Percentiles rank a stretch among this genome's conserved stretches.
phyloP scores from a whole-genome alignment of 768 basidiomycete species.

The Xerocomellus intermedius region DNA sequence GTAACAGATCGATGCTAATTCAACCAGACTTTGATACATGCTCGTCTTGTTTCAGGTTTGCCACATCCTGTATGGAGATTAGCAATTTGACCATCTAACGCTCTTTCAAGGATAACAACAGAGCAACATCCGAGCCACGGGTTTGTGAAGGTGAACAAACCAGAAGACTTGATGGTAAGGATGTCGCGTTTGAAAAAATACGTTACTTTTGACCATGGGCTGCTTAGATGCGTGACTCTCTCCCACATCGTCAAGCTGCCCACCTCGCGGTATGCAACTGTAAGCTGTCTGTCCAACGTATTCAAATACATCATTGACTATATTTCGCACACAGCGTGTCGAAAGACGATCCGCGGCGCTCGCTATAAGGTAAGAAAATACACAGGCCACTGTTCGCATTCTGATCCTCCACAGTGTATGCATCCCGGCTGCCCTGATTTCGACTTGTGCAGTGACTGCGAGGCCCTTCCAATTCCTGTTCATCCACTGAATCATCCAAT shows the following conservation, averaged over 20 bases:
- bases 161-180: conserved; percentile 58
- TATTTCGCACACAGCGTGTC: conserved; percentile 38
- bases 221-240: conserved; percentile 31
- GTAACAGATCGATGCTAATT: conserved; percentile 6
- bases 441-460: conserved; percentile 78
- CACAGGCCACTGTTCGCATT: not conserved
- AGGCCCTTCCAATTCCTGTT: conserved; percentile 73
- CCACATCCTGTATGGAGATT: not conserved
- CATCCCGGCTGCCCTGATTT: conserved; percentile 75
- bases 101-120: conserved; percentile 48
- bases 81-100: not conserved
- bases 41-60: conserved; percentile 60
- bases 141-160: conserved; percentile 61
- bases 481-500: conserved; percentile 73
- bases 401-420: conserved; percentile 61
- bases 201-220: not conserved
- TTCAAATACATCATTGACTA: not conserved
- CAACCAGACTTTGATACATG: conserved; percentile 74
- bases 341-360: conserved; percentile 51
- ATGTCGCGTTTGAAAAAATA: not conserved
- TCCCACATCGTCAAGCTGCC: conserved; percentile 15
- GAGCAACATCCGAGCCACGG: conserved; percentile 77
- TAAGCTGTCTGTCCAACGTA: conserved; percentile 9
- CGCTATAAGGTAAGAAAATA: conserved; percentile 64
- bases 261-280: conserved; percentile 67